Evolutionary conservation across 176 grass and related monocot genomes (phyloP), one percentile per base, ranked within the genome.

Genomic region (Phoenix roebelenii): DNA sequence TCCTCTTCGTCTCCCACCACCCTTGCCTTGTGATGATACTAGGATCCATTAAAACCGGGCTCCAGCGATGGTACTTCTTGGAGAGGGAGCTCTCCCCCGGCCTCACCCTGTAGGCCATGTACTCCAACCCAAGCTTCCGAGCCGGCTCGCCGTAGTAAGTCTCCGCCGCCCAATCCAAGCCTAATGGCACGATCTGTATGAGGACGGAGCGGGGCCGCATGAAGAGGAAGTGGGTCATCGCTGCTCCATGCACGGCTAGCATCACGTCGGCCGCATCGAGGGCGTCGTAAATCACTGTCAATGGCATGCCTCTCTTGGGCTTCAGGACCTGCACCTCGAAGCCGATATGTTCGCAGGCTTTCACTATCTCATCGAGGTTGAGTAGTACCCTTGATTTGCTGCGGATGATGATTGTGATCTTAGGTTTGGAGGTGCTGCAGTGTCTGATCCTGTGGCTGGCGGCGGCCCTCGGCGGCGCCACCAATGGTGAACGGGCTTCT

Each of bases 1-100:
- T 87, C 70, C 85, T 90, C 88, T 97, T 97, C 87, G 87, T 97
- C 78, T 90, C 92, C 78, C 70, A 74, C 87, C 87, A 97, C 2
- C 86, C 92, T 19, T 72, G 79, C 79, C 72, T 91, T 56, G 83
- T 90, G 75, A 97, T 87, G 2, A 79, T 65, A 18, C 75, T 85
- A 0, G 92, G 87, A 20, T 85, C 64, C 15, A 65, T 32, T 60
- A 97, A 76, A 2, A 97, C 78, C 15, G 92, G 89, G 75, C 79
- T 83, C 50, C 88, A 74, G 10, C 72, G 39, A 17, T 82, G 82
- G 39, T 97, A 97, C 66, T 80, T 17, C 25, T 69, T 80, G n/a
- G 74, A 85, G 5, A 97, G 76, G 1, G 92, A 88, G 69, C 92
- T 97, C 84, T 97, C 92, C 75, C 91, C 87, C 16, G 81, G 70